Base-by-base conservation (phyloP, 768 basidiomycete genomes). In the Auriscalpium orientale region DNA sequence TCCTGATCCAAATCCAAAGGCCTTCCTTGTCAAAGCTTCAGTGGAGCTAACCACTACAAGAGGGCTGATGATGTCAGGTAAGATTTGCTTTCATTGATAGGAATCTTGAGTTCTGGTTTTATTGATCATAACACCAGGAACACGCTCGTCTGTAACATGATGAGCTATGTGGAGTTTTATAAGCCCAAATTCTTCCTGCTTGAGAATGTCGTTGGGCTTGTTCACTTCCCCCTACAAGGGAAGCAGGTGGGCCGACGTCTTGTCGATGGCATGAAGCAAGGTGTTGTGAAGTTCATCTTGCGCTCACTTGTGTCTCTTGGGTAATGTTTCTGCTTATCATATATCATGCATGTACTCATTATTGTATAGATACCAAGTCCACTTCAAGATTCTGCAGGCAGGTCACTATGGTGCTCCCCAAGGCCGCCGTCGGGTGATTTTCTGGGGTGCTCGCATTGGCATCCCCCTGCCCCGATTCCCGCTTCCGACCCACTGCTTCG, bases 11-110 rank as follows among this genome's bases (percentile, higher is more conserved):
- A n/a, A 59, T 51, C 8, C 3, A 8, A 55, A 87, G 87, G 87
- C 3, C 86, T 87, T 4, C 88, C 88, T 12, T 90, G 88, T 62
- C 89, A 89, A 59, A 79, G 83, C 3, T 90, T 88, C 61, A 84
- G 82, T 57, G 62, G 69, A 0, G 83, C 83, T 56, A 90, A 89
- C 54, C 81, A 82, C 57, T 67, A 70, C 38, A 82, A 80, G 7
- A 28, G 28, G 28, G 28, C 28, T 28, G 28, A 65, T 85, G 83
- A 56, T 64, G 74, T 11, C 20, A 10, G 28, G 40, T 20, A 45
- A 44, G 18, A 44, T 5, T 62, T 16, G 34, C 44, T n/a, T 33
- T 33, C 18, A 9, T 52, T 7, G 7, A 28, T 28, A 28, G 4
- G 28, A 28, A 5, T 28, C 4, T 37, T 45, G 28, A 47, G 15